phyloP scores from a whole-genome alignment of 2,329 filamentous ascomycete species.

The Tolypocladium cylindrosporum region DNA sequence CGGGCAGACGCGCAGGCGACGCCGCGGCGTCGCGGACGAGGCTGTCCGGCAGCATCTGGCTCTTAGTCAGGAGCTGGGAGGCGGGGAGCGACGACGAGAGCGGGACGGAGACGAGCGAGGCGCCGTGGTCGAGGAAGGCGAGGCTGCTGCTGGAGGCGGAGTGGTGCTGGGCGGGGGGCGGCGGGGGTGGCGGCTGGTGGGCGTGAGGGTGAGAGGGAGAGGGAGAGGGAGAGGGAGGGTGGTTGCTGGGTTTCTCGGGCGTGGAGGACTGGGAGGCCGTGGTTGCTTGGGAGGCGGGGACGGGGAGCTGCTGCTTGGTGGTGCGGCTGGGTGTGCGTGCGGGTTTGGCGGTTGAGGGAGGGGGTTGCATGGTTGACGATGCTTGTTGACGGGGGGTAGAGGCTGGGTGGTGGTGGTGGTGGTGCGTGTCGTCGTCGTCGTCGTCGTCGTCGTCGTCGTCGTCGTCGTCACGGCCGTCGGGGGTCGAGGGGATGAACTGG shows the following conservation, averaged over 20 bases:
- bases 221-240: background rate
- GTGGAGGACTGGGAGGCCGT: slow-evolving; percentile 25
- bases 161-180: slow-evolving; percentile 3
- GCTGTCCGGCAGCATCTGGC: slow-evolving; percentile 42
- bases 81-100: slow-evolving; percentile 9
- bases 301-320: background rate
- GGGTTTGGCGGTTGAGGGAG: slow-evolving; percentile 3
- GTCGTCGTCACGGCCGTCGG: slow-evolving; percentile 8
- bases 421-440: slow-evolving; percentile 1
- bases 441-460: slow-evolving; percentile 2
- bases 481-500: slow-evolving; percentile 24
- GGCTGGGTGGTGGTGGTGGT: background rate
- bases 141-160: slow-evolving; percentile 14
- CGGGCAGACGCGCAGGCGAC: slow-evolving; percentile 17
- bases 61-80: slow-evolving; percentile 40
- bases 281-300: slow-evolving; percentile 24
- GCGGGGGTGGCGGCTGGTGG: background rate
- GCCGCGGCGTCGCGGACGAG: slow-evolving; percentile 25
- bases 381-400: background rate
- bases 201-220: background rate
- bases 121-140: slow-evolving; percentile 15
- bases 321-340: slow-evolving; percentile 1
- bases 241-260: slow-evolving; percentile 12
- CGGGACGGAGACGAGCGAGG: slow-evolving; percentile 7
- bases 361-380: slow-evolving; percentile 7